A percentile compares a stretch with the other conserved stretches of the same genome.
phyloP scores from a whole-genome alignment of 1,139 yeast species.

The Saccharomyces hybrid region DNA sequence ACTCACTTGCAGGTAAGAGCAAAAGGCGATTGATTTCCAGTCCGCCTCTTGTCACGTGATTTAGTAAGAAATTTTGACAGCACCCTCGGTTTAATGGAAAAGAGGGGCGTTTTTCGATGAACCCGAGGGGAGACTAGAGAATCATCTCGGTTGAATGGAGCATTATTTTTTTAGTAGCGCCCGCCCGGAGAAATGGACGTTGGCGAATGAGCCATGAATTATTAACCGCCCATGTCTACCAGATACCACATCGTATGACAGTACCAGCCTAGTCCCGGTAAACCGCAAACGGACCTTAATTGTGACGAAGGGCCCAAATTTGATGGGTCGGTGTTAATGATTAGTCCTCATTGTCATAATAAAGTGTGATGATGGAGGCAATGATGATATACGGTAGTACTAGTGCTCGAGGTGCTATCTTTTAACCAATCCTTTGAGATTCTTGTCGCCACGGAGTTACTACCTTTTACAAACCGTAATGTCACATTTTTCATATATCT shows the following conservation, averaged over 20 bases:
- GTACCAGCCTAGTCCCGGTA: neutral
- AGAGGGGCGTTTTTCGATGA: neutral
- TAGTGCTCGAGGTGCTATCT: neutral
- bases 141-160: neutral
- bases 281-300: neutral
- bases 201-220: neutral
- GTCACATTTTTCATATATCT: neutral
- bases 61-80: neutral
- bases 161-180: neutral
- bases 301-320: neutral
- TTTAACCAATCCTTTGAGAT: neutral
- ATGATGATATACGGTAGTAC: neutral
- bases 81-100: neutral
- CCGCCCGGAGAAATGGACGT: neutral
- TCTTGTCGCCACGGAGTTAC: neutral
- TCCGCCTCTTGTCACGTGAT: neutral
- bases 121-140: neutral
- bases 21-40: neutral
- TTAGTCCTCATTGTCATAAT: neutral
- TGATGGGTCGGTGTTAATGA: neutral
- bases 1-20: neutral
- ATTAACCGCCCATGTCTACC: neutral
- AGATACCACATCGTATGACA: neutral
- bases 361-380: neutral
- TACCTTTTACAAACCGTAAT: neutral